Conservation (phyloP, 495 filamentous ascomycete genomes). For the Aspergillus sclerotioniger region DNA sequence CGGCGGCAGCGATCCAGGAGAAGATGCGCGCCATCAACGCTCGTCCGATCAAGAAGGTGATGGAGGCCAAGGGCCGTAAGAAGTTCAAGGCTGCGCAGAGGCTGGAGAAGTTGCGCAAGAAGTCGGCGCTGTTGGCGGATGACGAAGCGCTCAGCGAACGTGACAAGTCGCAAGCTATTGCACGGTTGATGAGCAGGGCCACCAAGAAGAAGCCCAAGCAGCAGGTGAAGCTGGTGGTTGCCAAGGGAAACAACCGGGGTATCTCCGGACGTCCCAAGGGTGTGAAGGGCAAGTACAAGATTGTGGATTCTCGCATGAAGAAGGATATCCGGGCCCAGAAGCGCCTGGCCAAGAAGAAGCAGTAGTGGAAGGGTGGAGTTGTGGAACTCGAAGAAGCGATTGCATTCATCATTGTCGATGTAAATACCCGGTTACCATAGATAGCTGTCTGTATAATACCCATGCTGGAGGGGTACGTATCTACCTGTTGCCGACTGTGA, state of each 20-base stretch:
- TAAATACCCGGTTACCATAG: slow-evolving; percentile 4
- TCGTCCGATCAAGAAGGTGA: slow-evolving; percentile 98
- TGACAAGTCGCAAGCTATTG: slow-evolving; percentile 86
- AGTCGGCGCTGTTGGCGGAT: slow-evolving; percentile 79
- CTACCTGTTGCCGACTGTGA: neutral
- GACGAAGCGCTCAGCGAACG: slow-evolving; percentile 91
- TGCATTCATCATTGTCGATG: neutral
- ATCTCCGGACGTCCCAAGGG: slow-evolving; percentile 74
- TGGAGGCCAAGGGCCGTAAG: slow-evolving; percentile 92
- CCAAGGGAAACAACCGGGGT: slow-evolving; percentile 79
- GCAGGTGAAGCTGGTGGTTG: slow-evolving; percentile 86
- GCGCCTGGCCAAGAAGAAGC: slow-evolving; percentile 68
- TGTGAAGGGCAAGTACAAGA: slow-evolving; percentile 98
- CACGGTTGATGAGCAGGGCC: slow-evolving; percentile 76
- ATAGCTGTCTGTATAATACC: neutral
- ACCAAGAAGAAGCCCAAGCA: slow-evolving; percentile 81
- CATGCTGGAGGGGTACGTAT: neutral
- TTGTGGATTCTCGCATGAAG: slow-evolving; percentile 95
- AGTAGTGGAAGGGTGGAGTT: slow-evolving; percentile 22
- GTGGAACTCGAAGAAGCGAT: neutral
- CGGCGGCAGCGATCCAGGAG: slow-evolving; percentile 89
- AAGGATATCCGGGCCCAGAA: slow-evolving; percentile 95
- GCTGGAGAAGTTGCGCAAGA: slow-evolving; percentile 92
- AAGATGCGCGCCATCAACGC: slow-evolving; percentile 93
- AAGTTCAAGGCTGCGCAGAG: slow-evolving; percentile 90